phyloP scores from a whole-genome alignment of 2,329 filamentous ascomycete species.

The Pseudocercospora macadamiae region DNA sequence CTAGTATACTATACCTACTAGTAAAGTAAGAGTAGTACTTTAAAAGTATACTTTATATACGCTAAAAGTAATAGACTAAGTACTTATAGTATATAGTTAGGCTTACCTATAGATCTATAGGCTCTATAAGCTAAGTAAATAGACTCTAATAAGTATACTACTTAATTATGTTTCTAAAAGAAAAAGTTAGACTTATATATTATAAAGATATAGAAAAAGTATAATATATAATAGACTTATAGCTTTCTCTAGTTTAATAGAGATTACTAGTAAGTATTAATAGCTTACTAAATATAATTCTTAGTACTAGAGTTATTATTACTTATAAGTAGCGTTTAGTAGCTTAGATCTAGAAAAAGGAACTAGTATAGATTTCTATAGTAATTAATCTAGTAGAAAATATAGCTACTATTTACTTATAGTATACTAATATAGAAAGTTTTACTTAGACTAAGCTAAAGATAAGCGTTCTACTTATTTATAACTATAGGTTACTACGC shows the following conservation, averaged over 20 bases:
- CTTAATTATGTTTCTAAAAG: not conserved
- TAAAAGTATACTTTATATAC: not conserved
- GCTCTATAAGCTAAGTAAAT: not conserved
- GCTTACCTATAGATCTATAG: not conserved
- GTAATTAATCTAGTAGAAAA: too few relatives aligned
- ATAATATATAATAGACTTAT: not conserved
- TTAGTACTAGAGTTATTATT: not conserved
- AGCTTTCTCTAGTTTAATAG: not conserved
- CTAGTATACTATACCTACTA: not conserved
- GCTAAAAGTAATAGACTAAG: not conserved
- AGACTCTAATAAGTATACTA: not conserved
- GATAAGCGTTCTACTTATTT: not conserved
- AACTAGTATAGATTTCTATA: too few relatives aligned
- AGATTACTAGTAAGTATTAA: not conserved
- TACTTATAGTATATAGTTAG: not conserved
- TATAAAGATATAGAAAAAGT: not conserved
- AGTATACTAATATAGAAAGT: not conserved
- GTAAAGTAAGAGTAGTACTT: not conserved
- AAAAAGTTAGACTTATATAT: not conserved
- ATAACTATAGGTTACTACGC: not conserved
- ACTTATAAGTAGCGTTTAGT: too few relatives aligned
- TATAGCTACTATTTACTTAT: too few relatives aligned
- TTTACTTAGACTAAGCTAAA: not conserved
- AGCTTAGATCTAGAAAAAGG: too few relatives aligned
- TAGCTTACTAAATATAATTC: not conserved